Percentiles rank a stretch among this genome's conserved stretches.
Evolutionary conservation across 306 rosid species (phyloP).

Genomic region (Inga leiocalycina): DNA sequence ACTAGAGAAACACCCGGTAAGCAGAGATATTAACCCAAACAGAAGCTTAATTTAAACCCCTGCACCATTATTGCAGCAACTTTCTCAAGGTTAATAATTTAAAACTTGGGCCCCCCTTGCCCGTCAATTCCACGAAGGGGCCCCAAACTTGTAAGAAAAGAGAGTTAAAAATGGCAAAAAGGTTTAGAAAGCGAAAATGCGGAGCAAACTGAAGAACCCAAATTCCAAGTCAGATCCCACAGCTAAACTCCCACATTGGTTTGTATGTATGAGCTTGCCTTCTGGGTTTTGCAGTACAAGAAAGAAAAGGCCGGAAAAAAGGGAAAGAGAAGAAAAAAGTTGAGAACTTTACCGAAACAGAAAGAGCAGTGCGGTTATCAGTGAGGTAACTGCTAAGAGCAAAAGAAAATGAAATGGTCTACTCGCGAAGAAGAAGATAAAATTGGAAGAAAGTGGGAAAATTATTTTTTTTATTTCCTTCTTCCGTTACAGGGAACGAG

Average conservation of each 20-base stretch:
- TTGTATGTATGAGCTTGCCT: conserved; percentile 22
- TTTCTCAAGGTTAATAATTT: conserved; percentile 16
- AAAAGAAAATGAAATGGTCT: conserved; percentile 28
- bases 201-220: conserved; percentile 18
- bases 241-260: conserved; percentile 29
- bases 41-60: conserved; percentile 21
- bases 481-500: conserved; percentile 27
- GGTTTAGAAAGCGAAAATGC: conserved; percentile 30
- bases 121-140: conserved; percentile 38
- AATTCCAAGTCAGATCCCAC: conserved; percentile 39
- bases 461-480: neutral
- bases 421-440: conserved; percentile 11
- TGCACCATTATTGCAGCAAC: conserved; percentile 33
- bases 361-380: conserved; percentile 19
- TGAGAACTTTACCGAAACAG: conserved; percentile 42
- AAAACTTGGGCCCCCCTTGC: conserved; percentile 21
- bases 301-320: conserved; percentile 12
- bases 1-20: conserved; percentile 23
- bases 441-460: neutral
- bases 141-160: conserved; percentile 24
- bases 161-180: conserved; percentile 22
- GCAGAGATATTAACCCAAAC: conserved; percentile 22
- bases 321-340: conserved; percentile 23
- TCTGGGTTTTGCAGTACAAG: conserved; percentile 13
- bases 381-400: neutral